Evolutionary conservation across 768 basidiomycete species (phyloP), one percentile per base, ranked within the genome.

Genomic region (Austroboletus eburneus): DNA sequence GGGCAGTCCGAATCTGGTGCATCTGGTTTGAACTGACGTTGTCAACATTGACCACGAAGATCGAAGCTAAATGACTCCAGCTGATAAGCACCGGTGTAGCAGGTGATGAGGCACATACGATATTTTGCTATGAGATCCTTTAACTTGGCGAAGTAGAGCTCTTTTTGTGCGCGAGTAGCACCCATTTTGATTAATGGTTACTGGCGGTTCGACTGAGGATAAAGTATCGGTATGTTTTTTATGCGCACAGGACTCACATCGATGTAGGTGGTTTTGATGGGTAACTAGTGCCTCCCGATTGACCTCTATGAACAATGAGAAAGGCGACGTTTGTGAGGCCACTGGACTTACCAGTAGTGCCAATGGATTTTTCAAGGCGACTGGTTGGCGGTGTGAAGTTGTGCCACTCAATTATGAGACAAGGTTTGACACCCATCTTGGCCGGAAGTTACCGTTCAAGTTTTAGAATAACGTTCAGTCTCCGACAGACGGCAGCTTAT

Each of bases 1-100:
- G 91, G 42, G 94, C 77, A 45, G 85, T 87, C 78, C 89, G 92
- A 56, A 95, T 94, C 70, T 95, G 92, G 65, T 96, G 93, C 87
- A 97, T 94, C 75, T 99, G 96, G 79, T 97, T 96, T 51, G 94
- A 97, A 48, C 93, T 91, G 67, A 99, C 96, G 75, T 98, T 99
- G 83, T 98, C 96, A 69, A 99, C 93, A 71, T 97, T 97, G 76
- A 97, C 95, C 56, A 98, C 63, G 79, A 99, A 97, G 74, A 99
- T 91, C 49, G 95, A 95, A 63, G 91, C 94, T 96, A 57, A n/a
- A 42, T 17, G 41, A 29, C 38, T 36, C 25, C 30, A 18, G 39
- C 49, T 34, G 49, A 30, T n/a, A 33, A 45, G 34, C 21, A 34
- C 10, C 17, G 23, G n/a, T n/a, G 30, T 21, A n/a, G 17, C 25